Evolutionary conservation across 2,329 filamentous ascomycete species (phyloP).

Genomic region (Didymosphaeria variabile): DNA sequence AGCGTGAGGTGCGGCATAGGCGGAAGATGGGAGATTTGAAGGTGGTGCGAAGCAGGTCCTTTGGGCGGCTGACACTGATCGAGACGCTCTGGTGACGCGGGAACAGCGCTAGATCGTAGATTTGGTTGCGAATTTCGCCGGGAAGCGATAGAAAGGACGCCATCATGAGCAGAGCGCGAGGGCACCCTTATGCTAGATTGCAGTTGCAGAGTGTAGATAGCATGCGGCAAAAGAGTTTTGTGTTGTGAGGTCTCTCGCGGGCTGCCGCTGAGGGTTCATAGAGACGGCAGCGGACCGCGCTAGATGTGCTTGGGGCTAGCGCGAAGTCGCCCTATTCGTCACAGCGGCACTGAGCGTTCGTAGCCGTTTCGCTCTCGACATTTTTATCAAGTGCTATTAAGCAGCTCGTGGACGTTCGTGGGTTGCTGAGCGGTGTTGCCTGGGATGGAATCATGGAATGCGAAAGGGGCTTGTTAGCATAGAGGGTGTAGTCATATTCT

Average conservation of each 20-base stretch:
- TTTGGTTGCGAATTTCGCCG: constrained; percentile 34
- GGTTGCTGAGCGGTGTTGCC: too few species aligned
- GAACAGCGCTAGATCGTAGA: constrained; percentile 29
- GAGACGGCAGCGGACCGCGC: background rate
- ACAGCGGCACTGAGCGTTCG: background rate
- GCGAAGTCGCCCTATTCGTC: background rate
- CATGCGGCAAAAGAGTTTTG: too few species aligned
- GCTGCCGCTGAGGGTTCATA: background rate
- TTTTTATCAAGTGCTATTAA: too few species aligned
- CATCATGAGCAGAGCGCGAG: background rate
- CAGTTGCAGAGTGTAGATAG: background rate
- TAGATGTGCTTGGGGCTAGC: constrained; percentile 2
- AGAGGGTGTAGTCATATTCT: too few species aligned
- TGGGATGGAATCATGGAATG: too few species aligned
- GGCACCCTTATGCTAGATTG: background rate
- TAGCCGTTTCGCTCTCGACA: too few species aligned
- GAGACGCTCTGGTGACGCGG: constrained; percentile 13
- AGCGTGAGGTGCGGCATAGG: constrained; percentile 29
- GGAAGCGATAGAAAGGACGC: constrained; percentile 27
- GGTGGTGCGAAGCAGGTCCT: constrained; percentile 21
- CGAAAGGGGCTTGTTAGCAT: too few species aligned
- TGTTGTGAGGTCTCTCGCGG: background rate
- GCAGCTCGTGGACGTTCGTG: too few species aligned
- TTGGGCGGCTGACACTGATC: constrained; percentile 14
- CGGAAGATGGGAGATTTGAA: constrained; percentile 31